Conservation (phyloP, 768 basidiomycete species). For the Asterophora lycoperdoides region DNA sequence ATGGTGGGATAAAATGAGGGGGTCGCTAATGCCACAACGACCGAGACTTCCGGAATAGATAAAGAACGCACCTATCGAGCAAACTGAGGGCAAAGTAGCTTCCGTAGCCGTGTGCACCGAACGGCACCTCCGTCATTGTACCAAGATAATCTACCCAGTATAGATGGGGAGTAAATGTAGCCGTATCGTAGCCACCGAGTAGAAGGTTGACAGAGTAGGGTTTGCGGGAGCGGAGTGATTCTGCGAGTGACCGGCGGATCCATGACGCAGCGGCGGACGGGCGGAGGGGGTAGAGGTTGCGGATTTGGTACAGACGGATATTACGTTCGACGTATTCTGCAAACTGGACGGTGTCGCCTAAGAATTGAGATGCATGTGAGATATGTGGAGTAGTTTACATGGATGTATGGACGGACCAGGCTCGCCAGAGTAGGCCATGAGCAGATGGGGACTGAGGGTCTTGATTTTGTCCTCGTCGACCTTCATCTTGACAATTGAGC, state of each 20-base stretch:
- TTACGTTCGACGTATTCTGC: constrained; percentile 96
- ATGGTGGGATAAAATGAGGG: not conserved
- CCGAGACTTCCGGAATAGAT: not conserved
- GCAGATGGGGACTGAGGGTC: constrained; percentile 79
- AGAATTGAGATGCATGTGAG: not conserved
- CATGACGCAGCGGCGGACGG: constrained; percentile 91
- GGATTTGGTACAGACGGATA: constrained; percentile 93
- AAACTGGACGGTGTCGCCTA: constrained; percentile 95
- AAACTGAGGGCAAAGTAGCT: constrained; percentile 90
- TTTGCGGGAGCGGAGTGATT: constrained; percentile 80
- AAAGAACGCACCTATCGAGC: constrained; percentile 70
- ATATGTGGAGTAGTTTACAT: constrained; percentile 3
- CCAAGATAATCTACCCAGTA: constrained; percentile 98
- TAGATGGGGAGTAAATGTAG: constrained; percentile 64
- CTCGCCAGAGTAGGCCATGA: constrained; percentile 95
- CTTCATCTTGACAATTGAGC: constrained; percentile 98
- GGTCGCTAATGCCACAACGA: too few relatives aligned
- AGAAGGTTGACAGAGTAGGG: constrained; percentile 93
- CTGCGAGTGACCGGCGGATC: constrained; percentile 88
- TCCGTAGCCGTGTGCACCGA: constrained; percentile 94
- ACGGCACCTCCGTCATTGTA: constrained; percentile 83
- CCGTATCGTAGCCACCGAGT: constrained; percentile 87
- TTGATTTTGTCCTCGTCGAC: constrained; percentile 96
- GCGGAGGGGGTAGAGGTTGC: constrained; percentile 84
- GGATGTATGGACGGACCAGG: constrained; percentile 52